Conservation (phyloP, 129 eudicot species). For the Gnaphalium uliginosum region DNA sequence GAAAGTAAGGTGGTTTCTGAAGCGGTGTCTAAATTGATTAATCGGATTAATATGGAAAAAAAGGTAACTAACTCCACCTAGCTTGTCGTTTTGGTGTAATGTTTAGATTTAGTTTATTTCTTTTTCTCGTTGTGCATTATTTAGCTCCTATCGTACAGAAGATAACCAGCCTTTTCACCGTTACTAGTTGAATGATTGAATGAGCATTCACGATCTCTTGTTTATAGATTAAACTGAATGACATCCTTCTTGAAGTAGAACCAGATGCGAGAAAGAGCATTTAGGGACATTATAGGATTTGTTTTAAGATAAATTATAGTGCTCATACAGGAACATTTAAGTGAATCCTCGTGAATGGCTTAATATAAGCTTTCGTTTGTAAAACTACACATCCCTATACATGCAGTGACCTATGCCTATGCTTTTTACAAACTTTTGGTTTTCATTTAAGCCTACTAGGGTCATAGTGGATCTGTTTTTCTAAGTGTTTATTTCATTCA, state of each 20-base stretch:
- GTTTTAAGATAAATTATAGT: too few relatives aligned
- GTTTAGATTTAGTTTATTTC: background rate
- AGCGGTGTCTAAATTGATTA: conserved; percentile 51
- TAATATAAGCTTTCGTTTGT: too few relatives aligned
- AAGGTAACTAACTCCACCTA: conserved; percentile 40
- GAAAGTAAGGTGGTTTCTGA: conserved; percentile 51
- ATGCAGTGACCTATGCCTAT: too few relatives aligned
- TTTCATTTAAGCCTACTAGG: too few relatives aligned
- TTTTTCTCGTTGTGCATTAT: background rate
- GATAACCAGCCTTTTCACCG: background rate
- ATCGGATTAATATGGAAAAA: conserved; percentile 51
- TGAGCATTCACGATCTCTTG: background rate
- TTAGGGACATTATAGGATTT: too few relatives aligned
- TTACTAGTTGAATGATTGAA: background rate
- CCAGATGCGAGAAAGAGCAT: background rate
- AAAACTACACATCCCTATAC: too few relatives aligned
- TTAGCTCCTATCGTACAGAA: background rate
- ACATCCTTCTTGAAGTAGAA: background rate
- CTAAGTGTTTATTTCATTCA: background rate
- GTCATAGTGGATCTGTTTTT: background rate
- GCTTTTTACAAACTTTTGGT: too few relatives aligned
- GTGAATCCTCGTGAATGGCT: too few relatives aligned
- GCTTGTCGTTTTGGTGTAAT: background rate
- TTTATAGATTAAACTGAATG: background rate
- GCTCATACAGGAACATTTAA: background rate